phyloP scores from a whole-genome alignment of 768 basidiomycete species.

The Pleurotus giganteus region DNA sequence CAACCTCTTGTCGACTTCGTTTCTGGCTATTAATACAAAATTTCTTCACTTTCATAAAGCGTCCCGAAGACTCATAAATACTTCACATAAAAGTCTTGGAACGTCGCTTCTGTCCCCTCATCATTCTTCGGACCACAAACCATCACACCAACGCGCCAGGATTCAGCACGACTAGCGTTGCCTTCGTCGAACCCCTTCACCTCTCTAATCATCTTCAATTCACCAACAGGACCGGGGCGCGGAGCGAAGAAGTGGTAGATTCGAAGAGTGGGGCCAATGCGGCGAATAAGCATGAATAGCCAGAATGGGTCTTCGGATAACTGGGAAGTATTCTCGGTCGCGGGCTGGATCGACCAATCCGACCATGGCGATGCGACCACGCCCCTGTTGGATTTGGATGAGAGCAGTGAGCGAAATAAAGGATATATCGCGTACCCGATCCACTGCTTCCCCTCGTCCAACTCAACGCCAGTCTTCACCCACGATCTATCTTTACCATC shows the following conservation, averaged over 20 bases:
- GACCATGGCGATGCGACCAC: constrained; percentile 13
- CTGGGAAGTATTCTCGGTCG: background rate
- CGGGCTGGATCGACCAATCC: constrained; percentile 12
- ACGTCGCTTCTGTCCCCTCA: constrained; percentile 10
- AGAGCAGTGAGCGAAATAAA: background rate
- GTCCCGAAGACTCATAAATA: too few species aligned
- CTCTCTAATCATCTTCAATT: constrained; percentile 7
- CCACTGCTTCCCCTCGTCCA: constrained; percentile 12
- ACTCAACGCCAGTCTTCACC: constrained; percentile 12
- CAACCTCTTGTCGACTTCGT: too few species aligned
- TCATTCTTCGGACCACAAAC: constrained; percentile 15
- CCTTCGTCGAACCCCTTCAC: constrained; percentile 11
- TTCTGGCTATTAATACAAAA: too few species aligned
- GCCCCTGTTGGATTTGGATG: background rate
- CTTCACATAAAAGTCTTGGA: constrained; percentile 8
- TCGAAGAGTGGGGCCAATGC: constrained; percentile 4
- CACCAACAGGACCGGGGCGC: background rate
- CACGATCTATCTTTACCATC: constrained; percentile 5
- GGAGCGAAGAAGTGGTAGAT: constrained; percentile 2
- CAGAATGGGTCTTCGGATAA: background rate
- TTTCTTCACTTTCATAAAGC: too few species aligned
- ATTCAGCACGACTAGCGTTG: background rate
- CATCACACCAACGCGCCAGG: constrained; percentile 13
- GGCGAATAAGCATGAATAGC: constrained; percentile 8
- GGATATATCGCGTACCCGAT: constrained; percentile 5